Evolutionary conservation across 192 early-diverging fungal genomes (phyloP).

Genomic region (Backusella tarrabulga): DNA sequence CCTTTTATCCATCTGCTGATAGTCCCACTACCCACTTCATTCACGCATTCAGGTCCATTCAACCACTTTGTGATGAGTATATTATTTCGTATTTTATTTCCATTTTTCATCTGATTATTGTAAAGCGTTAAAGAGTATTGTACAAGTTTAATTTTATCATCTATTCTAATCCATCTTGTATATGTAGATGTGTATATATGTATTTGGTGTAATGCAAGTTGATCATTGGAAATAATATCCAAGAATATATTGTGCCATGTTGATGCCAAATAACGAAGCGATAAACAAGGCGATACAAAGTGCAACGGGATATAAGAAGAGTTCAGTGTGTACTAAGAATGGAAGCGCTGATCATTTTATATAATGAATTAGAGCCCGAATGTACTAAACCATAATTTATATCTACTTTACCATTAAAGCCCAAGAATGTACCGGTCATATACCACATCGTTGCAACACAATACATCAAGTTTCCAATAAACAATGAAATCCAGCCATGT

Average conservation of each 20-base stretch:
- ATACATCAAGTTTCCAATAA: constrained; percentile 91
- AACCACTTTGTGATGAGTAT: constrained; percentile 45
- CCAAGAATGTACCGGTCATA: constrained; percentile 87
- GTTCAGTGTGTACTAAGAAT: constrained; percentile 85
- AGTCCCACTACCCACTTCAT: constrained; percentile 44
- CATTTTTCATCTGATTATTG: constrained; percentile 53
- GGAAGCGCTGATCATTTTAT: constrained; percentile 67
- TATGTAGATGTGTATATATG: neutral
- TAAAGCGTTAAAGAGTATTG: constrained; percentile 28
- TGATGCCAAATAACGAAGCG: constrained; percentile 68
- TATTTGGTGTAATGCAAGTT: neutral
- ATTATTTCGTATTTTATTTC: constrained; percentile 41
- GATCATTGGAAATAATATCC: neutral
- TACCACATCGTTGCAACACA: constrained; percentile 77
- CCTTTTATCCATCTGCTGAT: constrained; percentile 45
- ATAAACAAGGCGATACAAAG: constrained; percentile 64
- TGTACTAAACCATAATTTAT: neutral
- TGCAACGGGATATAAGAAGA: constrained; percentile 88
- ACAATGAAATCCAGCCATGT: constrained; percentile 76
- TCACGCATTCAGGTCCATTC: constrained; percentile 47
- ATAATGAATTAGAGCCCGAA: neutral
- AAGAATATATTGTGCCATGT: constrained; percentile 40
- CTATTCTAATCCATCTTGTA: neutral
- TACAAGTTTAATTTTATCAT: neutral
- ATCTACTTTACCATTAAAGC: constrained; percentile 76